A percentile compares a stretch with the other conserved stretches of the same genome.
Evolutionary conservation across 176 grass and related monocot species (phyloP).

Genomic region (Paspalum notatum): DNA sequence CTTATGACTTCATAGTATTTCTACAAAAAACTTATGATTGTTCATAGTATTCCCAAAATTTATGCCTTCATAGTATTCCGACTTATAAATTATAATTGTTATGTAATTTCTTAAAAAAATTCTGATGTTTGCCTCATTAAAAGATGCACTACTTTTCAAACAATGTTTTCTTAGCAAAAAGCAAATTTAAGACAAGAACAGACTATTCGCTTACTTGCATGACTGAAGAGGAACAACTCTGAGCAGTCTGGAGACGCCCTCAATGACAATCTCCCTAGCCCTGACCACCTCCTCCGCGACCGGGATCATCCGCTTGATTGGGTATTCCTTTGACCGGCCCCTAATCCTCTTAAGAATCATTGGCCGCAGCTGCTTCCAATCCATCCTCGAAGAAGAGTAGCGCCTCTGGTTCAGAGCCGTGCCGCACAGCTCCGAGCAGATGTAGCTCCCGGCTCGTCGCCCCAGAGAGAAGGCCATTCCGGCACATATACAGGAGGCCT

Average conservation of each 20-base stretch:
- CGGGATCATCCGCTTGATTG: conserved; percentile 72
- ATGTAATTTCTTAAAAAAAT: conserved; percentile 19
- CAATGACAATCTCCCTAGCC: conserved; percentile 56
- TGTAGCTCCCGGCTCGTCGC: conserved; percentile 12
- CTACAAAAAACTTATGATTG: not conserved
- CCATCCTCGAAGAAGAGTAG: conserved; percentile 63
- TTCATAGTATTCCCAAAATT: not conserved
- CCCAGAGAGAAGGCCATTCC: conserved; percentile 47
- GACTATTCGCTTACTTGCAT: conserved; percentile 76
- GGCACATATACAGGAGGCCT: conserved; percentile 27
- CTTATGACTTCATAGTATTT: not conserved
- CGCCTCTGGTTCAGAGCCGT: conserved; percentile 45
- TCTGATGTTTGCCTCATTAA: not conserved
- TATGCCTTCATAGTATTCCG: not conserved
- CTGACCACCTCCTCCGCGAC: conserved; percentile 73
- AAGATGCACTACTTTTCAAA: not conserved
- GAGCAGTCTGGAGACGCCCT: conserved; percentile 64
- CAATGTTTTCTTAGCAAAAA: not conserved
- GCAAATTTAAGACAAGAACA: not conserved
- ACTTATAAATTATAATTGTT: not conserved
- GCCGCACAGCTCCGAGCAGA: conserved; percentile 39
- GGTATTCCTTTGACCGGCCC: conserved; percentile 70
- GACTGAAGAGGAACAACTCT: conserved; percentile 64
- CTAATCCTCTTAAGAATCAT: conserved; percentile 91
- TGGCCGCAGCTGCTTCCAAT: conserved; percentile 84